Percentiles rank a stretch among this genome's conserved stretches.
These are phyloP conservation scores for Saccharomycopsis sp. DNA, from an alignment of 805 yeast genomes.

Conservation along the genomic window DNA sequence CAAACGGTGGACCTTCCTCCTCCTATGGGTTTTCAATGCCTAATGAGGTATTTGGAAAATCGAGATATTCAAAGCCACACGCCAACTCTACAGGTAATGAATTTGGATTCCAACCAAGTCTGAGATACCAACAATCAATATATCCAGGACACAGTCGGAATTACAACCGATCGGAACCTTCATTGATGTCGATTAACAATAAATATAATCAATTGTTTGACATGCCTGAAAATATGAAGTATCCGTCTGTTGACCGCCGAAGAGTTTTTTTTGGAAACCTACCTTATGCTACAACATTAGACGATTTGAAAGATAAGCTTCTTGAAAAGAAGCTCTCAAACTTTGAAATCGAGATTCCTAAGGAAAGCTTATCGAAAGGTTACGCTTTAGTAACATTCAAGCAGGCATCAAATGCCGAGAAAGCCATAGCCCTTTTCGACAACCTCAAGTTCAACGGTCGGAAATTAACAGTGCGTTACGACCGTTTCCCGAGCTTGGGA, in stretches of 20 bases:
- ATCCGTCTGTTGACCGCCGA: slow-evolving; percentile 31
- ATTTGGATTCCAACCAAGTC: neutral
- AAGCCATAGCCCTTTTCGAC: slow-evolving; percentile 45
- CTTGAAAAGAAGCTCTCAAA: neutral
- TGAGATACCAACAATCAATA: neutral
- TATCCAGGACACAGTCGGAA: neutral
- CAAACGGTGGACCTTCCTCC: neutral
- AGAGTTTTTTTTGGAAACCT: slow-evolving; percentile 51
- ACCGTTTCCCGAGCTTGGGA: slow-evolving; percentile 38
- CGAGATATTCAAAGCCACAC: neutral
- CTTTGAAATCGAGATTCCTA: slow-evolving; percentile 35
- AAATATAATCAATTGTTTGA: slow-evolving; percentile 10
- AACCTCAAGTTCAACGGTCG: slow-evolving; percentile 54
- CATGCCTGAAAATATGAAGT: neutral
- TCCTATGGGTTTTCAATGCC: neutral
- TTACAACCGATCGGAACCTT: neutral
- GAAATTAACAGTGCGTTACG: slow-evolving; percentile 52
- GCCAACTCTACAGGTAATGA: neutral
- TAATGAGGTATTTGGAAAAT: neutral
- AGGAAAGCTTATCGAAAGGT: slow-evolving; percentile 44
- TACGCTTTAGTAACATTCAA: slow-evolving; percentile 58
- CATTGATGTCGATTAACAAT: slow-evolving; percentile 2
- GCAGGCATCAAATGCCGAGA: slow-evolving; percentile 39
- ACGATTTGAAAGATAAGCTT: slow-evolving; percentile 23
- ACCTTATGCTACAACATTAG: slow-evolving; percentile 41